phyloP scores from a whole-genome alignment of 352 stramenopile species.

The Phytophthora sp. region DNA sequence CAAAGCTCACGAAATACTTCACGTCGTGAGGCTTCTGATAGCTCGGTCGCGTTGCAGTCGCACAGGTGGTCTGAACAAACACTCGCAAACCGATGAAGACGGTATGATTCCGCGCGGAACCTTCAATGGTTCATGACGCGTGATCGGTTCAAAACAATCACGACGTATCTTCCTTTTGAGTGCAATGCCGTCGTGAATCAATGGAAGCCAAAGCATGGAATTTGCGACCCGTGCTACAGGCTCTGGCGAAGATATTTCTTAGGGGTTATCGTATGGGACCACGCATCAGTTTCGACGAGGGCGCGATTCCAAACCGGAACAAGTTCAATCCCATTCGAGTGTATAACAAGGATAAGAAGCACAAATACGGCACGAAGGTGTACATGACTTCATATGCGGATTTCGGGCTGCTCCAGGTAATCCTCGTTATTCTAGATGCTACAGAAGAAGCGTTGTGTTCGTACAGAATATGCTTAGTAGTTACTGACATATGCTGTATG shows the following conservation, averaged over 20 bases:
- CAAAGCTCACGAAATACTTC: neutral
- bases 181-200: too few relatives aligned
- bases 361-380: conserved; percentile 24
- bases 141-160: conserved; percentile 29
- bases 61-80: neutral
- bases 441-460: conserved; percentile 3
- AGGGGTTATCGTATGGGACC: conserved; percentile 8
- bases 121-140: neutral
- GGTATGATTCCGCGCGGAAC: neutral
- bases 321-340: conserved; percentile 18
- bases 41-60: neutral
- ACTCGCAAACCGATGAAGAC: neutral
- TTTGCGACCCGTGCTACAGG: conserved; percentile 2
- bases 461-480: conserved; percentile 2
- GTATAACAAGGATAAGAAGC: conserved; percentile 27
- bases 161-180: conserved; percentile 22
- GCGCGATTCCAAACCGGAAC: conserved; percentile 18
- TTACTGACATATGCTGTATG: neutral
- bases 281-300: conserved; percentile 18
- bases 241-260: conserved; percentile 20
- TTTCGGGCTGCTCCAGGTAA: conserved; percentile 29
- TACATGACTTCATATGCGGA: conserved; percentile 36
- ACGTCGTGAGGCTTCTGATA: neutral
- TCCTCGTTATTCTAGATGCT: neutral
- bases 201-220: conserved; percentile 16